These are phyloP conservation scores for Euphorbia peplus DNA, from an alignment of 345 rosid species.

Conservation along the genomic window DNA sequence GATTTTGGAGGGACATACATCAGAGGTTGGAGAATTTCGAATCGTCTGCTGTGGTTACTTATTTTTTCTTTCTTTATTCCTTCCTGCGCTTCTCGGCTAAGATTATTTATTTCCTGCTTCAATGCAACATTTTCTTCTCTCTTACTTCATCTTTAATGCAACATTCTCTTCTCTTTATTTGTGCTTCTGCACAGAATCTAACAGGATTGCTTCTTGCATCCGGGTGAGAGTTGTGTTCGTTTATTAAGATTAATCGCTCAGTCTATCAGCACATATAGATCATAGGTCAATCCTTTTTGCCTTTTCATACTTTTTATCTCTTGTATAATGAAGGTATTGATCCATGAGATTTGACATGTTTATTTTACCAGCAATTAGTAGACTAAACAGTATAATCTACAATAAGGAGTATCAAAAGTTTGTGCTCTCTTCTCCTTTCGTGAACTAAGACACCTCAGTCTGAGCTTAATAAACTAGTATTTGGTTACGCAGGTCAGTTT, in stretches of 20 bases:
- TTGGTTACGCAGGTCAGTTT: background rate
- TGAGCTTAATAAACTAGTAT: background rate
- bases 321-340: background rate
- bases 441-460: background rate
- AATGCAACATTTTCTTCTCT: background rate
- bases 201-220: slow-evolving; percentile 96
- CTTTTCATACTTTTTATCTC: slow-evolving; percentile 1
- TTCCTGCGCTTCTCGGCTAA: background rate
- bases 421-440: background rate
- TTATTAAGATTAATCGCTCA: slow-evolving; percentile 4
- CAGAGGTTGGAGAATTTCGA: slow-evolving; percentile 60
- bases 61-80: slow-evolving; percentile 3
- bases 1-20: slow-evolving; percentile 93
- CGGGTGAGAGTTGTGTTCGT: slow-evolving; percentile 55
- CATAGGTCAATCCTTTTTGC: background rate
- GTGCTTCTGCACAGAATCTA: slow-evolving; percentile 99
- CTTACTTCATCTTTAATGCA: too few relatives aligned
- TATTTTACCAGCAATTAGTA: background rate
- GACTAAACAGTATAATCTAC: background rate
- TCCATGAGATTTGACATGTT: background rate
- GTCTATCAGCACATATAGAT: background rate
- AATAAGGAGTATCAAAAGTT: background rate
- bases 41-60: background rate
- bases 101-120: background rate
- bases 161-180: slow-evolving; percentile 33